Percentiles rank a stretch among this genome's conserved stretches.
These are phyloP conservation scores for Aureobasidium sp. DNA, from an alignment of 2,329 filamentous ascomycete species.

Conservation along the genomic window DNA sequence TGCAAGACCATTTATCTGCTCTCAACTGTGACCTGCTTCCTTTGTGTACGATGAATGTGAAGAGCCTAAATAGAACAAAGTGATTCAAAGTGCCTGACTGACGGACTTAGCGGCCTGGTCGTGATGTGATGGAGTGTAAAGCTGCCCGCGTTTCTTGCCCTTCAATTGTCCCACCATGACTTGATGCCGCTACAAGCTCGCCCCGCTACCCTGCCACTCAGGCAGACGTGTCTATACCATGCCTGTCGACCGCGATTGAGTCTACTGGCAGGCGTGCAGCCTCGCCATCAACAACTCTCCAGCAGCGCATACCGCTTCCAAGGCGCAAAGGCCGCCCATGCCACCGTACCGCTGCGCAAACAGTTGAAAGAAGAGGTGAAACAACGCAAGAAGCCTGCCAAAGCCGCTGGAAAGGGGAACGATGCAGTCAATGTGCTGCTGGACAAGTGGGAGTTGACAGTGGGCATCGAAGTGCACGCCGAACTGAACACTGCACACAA, in stretches of 20 bases:
- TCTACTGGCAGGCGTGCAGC: no score
- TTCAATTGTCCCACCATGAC: conserved; percentile 4
- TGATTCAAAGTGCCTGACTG: not conserved
- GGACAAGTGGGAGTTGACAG: conserved; percentile 78
- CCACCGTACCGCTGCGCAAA: conserved; percentile 28
- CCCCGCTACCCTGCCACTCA: not conserved
- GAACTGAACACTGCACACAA: conserved; percentile 85
- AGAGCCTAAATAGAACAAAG: not conserved
- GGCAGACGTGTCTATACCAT: not conserved
- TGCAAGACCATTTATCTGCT: conserved; percentile 5
- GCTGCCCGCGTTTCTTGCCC: not conserved
- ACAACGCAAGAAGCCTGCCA: conserved; percentile 21
- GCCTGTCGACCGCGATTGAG: not conserved
- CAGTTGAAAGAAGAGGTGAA: conserved; percentile 35
- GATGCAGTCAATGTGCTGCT: conserved; percentile 19
- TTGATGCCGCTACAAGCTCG: conserved; percentile 12
- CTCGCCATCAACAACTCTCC: not conserved
- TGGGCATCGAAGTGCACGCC: conserved; percentile 95
- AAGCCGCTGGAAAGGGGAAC: conserved; percentile 15
- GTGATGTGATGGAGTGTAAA: conserved; percentile 1
- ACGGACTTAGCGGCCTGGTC: not conserved
- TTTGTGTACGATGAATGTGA: not conserved
- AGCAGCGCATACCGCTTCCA: not conserved
- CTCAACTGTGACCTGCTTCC: not conserved
- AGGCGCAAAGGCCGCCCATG: conserved; percentile 6